A percentile compares a stretch with the other conserved stretches of the same genome.
Evolutionary conservation across 768 basidiomycete species (phyloP).

Genomic region (Tulasnella sp.): DNA sequence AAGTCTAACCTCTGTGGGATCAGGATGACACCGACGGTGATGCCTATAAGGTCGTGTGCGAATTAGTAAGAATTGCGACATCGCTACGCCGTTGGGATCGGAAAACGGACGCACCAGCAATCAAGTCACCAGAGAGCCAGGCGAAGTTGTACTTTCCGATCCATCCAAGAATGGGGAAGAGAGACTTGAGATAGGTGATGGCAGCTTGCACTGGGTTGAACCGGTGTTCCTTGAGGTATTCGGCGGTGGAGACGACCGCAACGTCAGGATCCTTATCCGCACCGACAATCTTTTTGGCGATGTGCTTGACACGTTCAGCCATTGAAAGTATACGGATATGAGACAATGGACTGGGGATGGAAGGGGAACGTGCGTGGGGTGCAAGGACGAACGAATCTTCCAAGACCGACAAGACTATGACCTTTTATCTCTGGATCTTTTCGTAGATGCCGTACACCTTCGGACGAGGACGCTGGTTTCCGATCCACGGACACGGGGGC

Average conservation of each 20-base stretch:
- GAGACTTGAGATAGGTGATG: conserved; percentile 57
- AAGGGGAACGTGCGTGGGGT: conserved; percentile 6
- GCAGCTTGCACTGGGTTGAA: not conserved
- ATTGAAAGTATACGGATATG: not conserved
- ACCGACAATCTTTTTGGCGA: conserved; percentile 21
- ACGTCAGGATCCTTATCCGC: conserved; percentile 28
- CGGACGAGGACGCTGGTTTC: not conserved
- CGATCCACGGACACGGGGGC: conserved; percentile 8
- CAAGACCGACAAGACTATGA: not conserved
- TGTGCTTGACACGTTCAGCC: conserved; percentile 8
- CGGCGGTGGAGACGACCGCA: conserved; percentile 7
- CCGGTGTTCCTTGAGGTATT: conserved; percentile 13
- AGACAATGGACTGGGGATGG: not conserved
- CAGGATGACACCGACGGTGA: conserved; percentile 93
- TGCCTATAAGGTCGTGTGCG: conserved; percentile 19
- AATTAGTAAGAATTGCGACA: conserved; percentile 12
- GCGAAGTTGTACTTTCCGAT: conserved; percentile 68
- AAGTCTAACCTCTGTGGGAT: conserved; percentile 68
- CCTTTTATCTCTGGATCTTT: not conserved
- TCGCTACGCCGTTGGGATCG: not conserved
- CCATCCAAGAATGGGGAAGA: conserved; percentile 88
- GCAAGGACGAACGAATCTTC: not conserved
- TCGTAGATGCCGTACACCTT: conserved; percentile 1
- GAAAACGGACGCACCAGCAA: conserved; percentile 54
- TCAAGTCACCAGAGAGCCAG: conserved; percentile 81